These are phyloP conservation scores for Phyllosticta citrichinensis DNA, from an alignment of 2,329 filamentous ascomycete species.

Conservation along the genomic window DNA sequence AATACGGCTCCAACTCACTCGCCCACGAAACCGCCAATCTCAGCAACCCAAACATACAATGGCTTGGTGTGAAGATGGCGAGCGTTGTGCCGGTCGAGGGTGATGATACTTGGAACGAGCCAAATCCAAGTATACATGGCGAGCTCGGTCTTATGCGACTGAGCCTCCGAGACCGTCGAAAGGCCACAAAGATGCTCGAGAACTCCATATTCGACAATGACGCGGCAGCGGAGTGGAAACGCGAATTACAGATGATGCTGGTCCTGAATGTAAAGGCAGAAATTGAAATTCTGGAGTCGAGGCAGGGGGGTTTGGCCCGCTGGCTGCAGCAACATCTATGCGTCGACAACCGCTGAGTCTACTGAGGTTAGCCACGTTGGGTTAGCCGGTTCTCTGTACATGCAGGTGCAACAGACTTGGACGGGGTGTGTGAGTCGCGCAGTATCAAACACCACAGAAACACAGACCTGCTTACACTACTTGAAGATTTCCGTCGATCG, in stretches of 20 bases:
- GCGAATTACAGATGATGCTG: conserved; percentile 62
- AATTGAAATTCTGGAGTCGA: conserved; percentile 57
- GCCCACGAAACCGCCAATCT: conserved; percentile 47
- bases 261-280: conserved; percentile 67
- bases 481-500: not conserved
- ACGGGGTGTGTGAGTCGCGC: not conserved
- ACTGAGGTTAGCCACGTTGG: not conserved
- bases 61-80: conserved; percentile 51
- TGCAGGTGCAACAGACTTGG: not conserved
- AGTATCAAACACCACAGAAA: not conserved
- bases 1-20: conserved; percentile 54
- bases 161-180: conserved; percentile 47
- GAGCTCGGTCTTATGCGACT: conserved; percentile 40
- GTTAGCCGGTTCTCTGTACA: not conserved
- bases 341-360: not conserved
- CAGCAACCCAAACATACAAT: conserved; percentile 44
- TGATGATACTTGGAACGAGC: not conserved
- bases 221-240: conserved; percentile 32
- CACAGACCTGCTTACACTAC: not conserved
- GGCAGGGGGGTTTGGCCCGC: conserved; percentile 20
- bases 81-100: conserved; percentile 13
- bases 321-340: conserved; percentile 14
- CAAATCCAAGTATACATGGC: conserved; percentile 16
- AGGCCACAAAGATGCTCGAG: conserved; percentile 45
- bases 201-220: conserved; percentile 24